Evolutionary conservation across 2,329 filamentous ascomycete species (phyloP), one percentile per base, ranked within the genome.

Genomic region (Emydomyces testavorans): DNA sequence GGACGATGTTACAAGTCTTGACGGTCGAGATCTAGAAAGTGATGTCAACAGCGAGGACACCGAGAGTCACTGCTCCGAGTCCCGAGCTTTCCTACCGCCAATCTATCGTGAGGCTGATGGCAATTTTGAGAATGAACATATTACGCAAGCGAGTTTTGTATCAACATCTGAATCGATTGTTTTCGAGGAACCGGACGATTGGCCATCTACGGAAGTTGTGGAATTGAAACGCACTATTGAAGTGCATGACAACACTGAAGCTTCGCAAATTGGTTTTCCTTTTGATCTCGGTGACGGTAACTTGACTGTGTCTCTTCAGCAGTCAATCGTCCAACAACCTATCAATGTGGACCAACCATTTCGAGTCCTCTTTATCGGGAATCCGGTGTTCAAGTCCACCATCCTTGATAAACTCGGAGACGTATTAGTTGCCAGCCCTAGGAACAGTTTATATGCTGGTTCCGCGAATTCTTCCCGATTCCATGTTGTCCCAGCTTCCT

Each of bases 381-480:
- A 65, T 42, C 52, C 62, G 0, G 60, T 62, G 5, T 65, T 61
- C 32, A 63, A 67, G 31, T 62, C 65, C 34, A 64, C 63, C 29
- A 62, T 72, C 39, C 60, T 71, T 11, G 65, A 69, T 53, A 73
- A 73, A 51, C 65, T 73, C 15, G 70, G 68, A 7, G 68, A 71
- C 53, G 68, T 69, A 8, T 53, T 73, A 21, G 68, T 70, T 5
- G 66, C 68, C 15, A 66, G 65, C 51, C 61, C 64, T 16, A 56
- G 54, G 20, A 55, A 59, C 43, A 58, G 58, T 31, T 60, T 59
- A 7, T 61, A 60, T 45, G 58, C 56, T 29, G 63, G 61, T 53
- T 66, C 61, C 16, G 56, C 61, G 16, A 64, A 68, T 45, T 66
- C 68, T 13, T 69, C 69, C 29, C 64, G 67, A 36, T 73, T 69